Evolutionary conservation across 192 early-diverging fungal species (phyloP), one percentile per base, ranked within the genome.

Genomic region (Helicostylum pulchrum): DNA sequence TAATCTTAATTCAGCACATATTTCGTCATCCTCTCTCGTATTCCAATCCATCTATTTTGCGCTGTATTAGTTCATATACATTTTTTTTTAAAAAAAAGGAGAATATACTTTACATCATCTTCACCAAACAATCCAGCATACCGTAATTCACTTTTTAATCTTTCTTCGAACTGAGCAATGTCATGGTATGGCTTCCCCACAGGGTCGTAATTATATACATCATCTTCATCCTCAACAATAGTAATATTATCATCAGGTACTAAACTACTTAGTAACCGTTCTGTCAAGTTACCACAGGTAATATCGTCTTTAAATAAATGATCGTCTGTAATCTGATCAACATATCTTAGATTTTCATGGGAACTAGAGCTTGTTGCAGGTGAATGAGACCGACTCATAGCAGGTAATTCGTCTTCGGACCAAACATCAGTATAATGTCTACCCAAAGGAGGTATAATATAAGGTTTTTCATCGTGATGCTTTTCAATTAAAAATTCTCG

Each of bases 61-160:
- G 30, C 30, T 2, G 30, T 53, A 36, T 23, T 20, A 55, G 30
- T 7, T 36, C 6, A 23, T n/a, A 43, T 20, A 45, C 10, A 26
- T n/a, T 45, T 1, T n/a, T 45, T 1, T 19, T 15, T 3, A 39
- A 39, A 9, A 39, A 39, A 39, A 39, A 15, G 20, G 1, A 39
- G 2, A 26, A 26, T 44, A 48, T 14, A 62, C 74, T 71, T n/a
- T 61, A 90, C 87, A 54, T 93, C 88, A 2, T 93, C 85, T 30
- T 89, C 88, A 42, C 83, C 88, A 20, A 93, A 64, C 0, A 98
- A 76, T 12, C 93, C 94, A 71, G 96, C 83, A 71, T 88, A 88
- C 59, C 80, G 76, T 60, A 98, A 72, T 72, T 98, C 95, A 21
- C 84, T 83, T 71, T 84, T 87, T 44, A 98, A 70, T 10, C 92